Evolutionary conservation across 2,329 filamentous ascomycete species (phyloP), one percentile per base, ranked within the genome.

Genomic region (Albophoma yamanashiensis): DNA sequence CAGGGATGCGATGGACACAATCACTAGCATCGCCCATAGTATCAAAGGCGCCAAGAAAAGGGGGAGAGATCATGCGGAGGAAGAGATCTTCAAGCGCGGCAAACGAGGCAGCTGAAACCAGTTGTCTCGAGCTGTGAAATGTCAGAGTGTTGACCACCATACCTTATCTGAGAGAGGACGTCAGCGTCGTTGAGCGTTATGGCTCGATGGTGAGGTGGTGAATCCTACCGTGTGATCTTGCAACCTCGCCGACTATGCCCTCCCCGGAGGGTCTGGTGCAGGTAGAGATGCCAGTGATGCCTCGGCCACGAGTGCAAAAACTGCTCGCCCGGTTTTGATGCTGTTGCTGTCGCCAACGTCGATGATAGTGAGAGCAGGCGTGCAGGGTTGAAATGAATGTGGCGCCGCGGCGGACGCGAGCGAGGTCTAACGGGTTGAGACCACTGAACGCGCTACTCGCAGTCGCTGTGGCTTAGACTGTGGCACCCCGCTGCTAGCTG

Each of bases 401-500:
- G 27, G 50, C 27, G 50, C 27, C 20, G 47, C 14, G 43, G 45
- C n/a, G 14, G 45, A 50, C 45, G 45, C 25, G 45, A 50, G 22
- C 27, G 47, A 31, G 45, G 27, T 31, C 7, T 34, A 20, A 14
- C 22, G 25, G 45, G 45, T 64, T 69, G 65, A 62, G 68, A 68
- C 64, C 68, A 70, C 68, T 70, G 65, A 68, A 69, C 68, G 68
- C 68, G 68, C 57, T 43, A 20, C 43, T 12, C 20, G 3, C 45
- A 20, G 14, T 36, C 31, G 50, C 31, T 36, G 50, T 53, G 50
- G 31, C 50, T 52, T 31, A 15, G 27, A 12, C 27, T 52, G 25
- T 52, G 47, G 27, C 47, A 17, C 47, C 47, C 15, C 14, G 9
- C 43, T 22, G 42, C n/a, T n/a, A 43, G 9, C 20, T 43, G 40